Conservation (phyloP, 495 filamentous ascomycete species). For the Apiosordaria backusii region DNA sequence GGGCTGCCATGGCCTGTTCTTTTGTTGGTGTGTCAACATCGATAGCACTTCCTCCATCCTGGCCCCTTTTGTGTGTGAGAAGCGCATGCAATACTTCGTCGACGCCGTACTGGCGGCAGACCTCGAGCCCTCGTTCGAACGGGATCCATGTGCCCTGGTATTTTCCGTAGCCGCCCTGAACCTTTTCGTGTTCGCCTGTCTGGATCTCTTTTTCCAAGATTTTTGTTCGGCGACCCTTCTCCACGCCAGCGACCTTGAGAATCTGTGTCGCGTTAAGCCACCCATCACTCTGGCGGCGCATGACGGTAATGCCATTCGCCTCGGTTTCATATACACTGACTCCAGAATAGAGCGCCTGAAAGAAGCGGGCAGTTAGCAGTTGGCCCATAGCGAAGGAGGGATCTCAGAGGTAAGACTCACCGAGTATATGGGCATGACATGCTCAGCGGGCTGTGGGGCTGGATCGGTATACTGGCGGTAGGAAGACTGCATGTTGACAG, state of each 20-base stretch:
- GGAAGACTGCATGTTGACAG: conserved; percentile 14
- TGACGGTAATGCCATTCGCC: conserved; percentile 83
- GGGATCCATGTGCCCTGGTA: conserved; percentile 99
- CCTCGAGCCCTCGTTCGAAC: conserved; percentile 83
- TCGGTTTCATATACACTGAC: conserved; percentile 97
- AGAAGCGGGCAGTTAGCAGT: conserved; percentile 12
- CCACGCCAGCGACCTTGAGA: conserved; percentile 91
- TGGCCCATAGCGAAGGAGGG: neutral
- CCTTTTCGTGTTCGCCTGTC: conserved; percentile 93
- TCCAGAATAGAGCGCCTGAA: conserved; percentile 88
- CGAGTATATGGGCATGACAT: conserved; percentile 72
- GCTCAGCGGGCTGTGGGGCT: conserved; percentile 48
- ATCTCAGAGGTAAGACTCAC: conserved; percentile 39
- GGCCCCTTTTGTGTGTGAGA: conserved; percentile 81
- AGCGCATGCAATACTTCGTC: conserved; percentile 81
- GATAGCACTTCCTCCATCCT: conserved; percentile 67
- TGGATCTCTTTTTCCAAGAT: conserved; percentile 97
- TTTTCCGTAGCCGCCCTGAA: conserved; percentile 96
- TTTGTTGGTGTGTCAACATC: conserved; percentile 92
- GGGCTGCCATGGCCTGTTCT: conserved; percentile 97
- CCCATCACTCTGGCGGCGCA: conserved; percentile 86
- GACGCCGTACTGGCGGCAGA: conserved; percentile 91
- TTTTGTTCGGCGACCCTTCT: conserved; percentile 95
- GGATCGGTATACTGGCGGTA: conserved; percentile 43
- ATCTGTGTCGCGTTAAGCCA: conserved; percentile 98